Base-by-base conservation (phyloP, 768 basidiomycete genomes). In the Nevesoporus exiguus region DNA sequence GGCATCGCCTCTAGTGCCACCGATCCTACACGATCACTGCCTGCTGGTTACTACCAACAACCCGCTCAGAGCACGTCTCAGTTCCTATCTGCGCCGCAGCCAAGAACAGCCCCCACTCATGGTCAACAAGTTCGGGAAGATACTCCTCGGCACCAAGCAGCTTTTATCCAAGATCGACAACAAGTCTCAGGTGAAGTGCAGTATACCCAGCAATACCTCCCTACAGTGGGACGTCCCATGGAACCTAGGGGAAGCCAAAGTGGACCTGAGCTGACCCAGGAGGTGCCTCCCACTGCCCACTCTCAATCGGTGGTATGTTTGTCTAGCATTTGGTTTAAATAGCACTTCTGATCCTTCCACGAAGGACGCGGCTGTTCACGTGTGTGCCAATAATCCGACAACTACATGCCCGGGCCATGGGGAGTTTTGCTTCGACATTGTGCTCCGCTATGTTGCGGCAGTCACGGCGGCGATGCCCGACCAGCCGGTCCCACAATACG, bases 401-500 rank as follows among this genome's bases (percentile, higher is more conserved):
- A 7, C 14, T 2, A 1, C 1, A 5, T 57, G 37, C 11, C 1
- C 4, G 17, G 36, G 22, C 1, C 3, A 1, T 9, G 43, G 17
- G 17, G 0, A 0, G 2, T 0, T 21, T 8, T 51, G 42, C 17
- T 0, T 29, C 6, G 24, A 57, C 1, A 1, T 11, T 36, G 4
- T 36, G 9, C 15, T 55, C 6, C 0, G 2, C 10, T 7, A 5
- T 19, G 44, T 17, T 0, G 21, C 0, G 3, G 0, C 11, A 22
- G 5, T 3, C 19, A 29, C 30, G 1, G 1, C 5, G 1, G 5
- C 0, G 3, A 2, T 54, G 10, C 31, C 52, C 14, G 0, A 11
- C 5, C 15, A 30, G 22, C 7, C 21, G n/a, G 0, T 25, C 13
- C 0, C 3, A 1, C 3, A 6, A 0, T 19, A 0, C 7, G 0